Base-by-base conservation (phyloP, 331 rosid species). In the Rhamnella rubrinervis region DNA sequence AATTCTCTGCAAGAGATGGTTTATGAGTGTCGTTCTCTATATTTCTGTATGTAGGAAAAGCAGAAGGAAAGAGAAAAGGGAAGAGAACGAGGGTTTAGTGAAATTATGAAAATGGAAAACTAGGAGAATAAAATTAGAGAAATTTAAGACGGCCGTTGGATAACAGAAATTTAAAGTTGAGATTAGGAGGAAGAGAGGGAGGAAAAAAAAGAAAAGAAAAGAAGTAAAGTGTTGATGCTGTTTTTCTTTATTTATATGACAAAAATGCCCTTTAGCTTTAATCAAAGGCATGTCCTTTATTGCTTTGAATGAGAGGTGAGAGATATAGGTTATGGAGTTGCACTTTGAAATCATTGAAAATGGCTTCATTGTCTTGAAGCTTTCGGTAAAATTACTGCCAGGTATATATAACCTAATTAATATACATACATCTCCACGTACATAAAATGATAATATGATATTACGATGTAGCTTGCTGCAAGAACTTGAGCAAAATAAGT, bases 191-290 rank as follows among this genome's bases (percentile, higher is more conserved):
- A 83, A 70, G 49, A 21, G 8, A 18, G 25, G 5, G 25, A 4
- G 2, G 15, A 17, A 8, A 51, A 5, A 52, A 52, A 51, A n/a
- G n/a, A n/a, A n/a, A n/a, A n/a, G n/a, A n/a, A 68, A 67, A 58
- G 65, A 73, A 80, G 82, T 69, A 85, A 86, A 85, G 91, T 69
- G 49, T 71, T 82, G 87, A 86, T 84, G 84, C 84, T 81, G 58
- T 58, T 59, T 74, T 72, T 79, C 63, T 80, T 79, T 75, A 59
- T 78, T 83, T 71, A 55, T 63, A 62, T 84, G 92, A 82, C 98
- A 83, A 92, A 77, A 87, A 65, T 89, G 78, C 89, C 92, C 96
- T 87, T 87, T 86, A 79, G 91, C 97, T 92, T 87, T 92, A 87
- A 81, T 67, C 80, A 82, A 86, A 82, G 87, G 65, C 35, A 59